Conservation (phyloP, 177 flowering plant species). For the Vitis hybrid region DNA sequence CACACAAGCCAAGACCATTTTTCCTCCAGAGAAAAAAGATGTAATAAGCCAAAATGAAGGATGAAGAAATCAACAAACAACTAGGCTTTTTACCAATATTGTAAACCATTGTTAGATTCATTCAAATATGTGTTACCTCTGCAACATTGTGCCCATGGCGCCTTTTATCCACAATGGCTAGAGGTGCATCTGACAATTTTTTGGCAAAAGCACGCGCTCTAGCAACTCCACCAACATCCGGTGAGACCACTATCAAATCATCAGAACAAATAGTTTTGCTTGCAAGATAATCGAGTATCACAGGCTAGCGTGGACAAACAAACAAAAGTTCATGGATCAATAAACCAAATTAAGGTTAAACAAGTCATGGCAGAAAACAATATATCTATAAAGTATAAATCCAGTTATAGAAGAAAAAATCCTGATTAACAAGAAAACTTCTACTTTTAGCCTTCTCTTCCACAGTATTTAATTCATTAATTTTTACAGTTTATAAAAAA, state of each 20-base stretch:
- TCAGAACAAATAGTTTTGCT: constrained; percentile 84
- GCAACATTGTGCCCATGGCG: constrained; percentile 97
- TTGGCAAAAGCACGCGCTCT: constrained; percentile 99
- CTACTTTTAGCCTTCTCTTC: neutral
- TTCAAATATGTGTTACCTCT: constrained; percentile 49
- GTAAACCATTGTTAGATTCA: neutral
- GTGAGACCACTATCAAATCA: constrained; percentile 98
- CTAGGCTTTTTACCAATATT: neutral
- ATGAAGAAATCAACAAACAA: neutral
- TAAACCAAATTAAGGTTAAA: neutral
- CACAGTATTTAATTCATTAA: neutral
- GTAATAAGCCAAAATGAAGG: neutral
- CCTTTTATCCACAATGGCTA: constrained; percentile 98
- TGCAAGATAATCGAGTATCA: constrained; percentile 96
- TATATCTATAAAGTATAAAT: neutral
- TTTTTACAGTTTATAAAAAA: no score
- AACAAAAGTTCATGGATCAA: constrained; percentile 4
- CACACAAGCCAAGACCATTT: no score
- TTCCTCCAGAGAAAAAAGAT: no score
- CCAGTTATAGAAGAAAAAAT: neutral
- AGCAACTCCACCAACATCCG: constrained; percentile 99
- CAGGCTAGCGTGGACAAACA: constrained; percentile 57
- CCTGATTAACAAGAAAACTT: neutral
- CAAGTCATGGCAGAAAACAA: neutral
- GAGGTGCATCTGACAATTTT: constrained; percentile 95